Conservation (phyloP, 2,329 filamentous ascomycete genomes). For the Cladosporium austrohemisphaericum region DNA sequence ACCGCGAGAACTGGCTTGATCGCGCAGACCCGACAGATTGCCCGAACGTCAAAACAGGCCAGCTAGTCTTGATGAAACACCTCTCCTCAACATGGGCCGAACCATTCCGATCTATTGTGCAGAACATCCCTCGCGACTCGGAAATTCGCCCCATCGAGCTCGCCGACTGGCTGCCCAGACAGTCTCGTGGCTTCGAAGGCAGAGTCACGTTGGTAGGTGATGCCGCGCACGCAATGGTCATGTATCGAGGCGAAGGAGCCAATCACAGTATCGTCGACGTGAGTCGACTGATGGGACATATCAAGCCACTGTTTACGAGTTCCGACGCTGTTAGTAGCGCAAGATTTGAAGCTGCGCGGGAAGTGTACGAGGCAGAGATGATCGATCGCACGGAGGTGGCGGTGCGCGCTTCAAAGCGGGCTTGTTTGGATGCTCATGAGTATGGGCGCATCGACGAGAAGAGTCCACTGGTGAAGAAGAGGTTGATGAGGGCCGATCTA, state of each 20-base stretch:
- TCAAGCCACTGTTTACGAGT: conserved; percentile 5
- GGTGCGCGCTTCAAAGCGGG: conserved; percentile 22
- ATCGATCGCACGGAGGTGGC: conserved; percentile 19
- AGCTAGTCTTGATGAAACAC: conserved; percentile 19
- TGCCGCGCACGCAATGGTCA: conserved; percentile 16
- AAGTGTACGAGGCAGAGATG: conserved; percentile 20
- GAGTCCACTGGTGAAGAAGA: conserved; percentile 19
- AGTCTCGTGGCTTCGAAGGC: conserved; percentile 15
- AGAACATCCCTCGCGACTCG: conserved; percentile 17
- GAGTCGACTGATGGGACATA: conserved; percentile 16
- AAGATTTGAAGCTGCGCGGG: conserved; percentile 12
- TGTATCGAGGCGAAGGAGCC: conserved; percentile 24
- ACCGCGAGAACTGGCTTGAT: conserved; percentile 23
- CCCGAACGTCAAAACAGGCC: conserved; percentile 35
- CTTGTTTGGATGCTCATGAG: conserved; percentile 24
- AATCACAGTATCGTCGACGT: conserved; percentile 23
- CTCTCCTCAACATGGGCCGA: conserved; percentile 18
- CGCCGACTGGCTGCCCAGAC: conserved; percentile 16
- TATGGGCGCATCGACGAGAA: conserved; percentile 17
- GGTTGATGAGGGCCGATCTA: conserved; percentile 15
- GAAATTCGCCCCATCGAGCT: conserved; percentile 20
- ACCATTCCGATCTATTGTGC: conserved; percentile 20
- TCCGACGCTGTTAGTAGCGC: not conserved
- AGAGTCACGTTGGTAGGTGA: conserved; percentile 5
- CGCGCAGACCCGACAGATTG: conserved; percentile 33